phyloP scores from a whole-genome alignment of 164 flowering plant genomes.

The Nymphaea colorata region DNA sequence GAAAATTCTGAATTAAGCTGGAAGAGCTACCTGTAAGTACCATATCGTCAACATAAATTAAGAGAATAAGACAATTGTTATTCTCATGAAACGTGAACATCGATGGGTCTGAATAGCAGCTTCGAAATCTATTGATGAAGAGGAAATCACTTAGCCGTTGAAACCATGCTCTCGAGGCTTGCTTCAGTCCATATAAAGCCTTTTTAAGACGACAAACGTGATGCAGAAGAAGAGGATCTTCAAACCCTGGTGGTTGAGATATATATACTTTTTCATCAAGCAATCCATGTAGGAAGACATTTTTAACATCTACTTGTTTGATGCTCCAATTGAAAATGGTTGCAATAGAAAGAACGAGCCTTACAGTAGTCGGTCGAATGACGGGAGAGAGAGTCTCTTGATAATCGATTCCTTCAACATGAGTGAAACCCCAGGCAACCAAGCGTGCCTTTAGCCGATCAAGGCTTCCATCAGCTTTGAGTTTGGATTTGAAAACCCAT shows the following conservation, averaged over 20 bases:
- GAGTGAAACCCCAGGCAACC: background rate
- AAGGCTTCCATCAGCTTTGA: background rate
- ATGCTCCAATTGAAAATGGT: background rate
- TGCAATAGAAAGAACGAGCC: background rate
- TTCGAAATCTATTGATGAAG: too few species aligned
- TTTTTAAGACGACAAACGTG: background rate
- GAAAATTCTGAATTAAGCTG: background rate
- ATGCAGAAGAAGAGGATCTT: background rate
- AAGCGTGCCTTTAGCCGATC: background rate
- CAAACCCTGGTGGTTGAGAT: background rate
- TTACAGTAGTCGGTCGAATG: background rate
- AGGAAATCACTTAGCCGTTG: background rate
- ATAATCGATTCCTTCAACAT: background rate
- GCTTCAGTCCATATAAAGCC: constrained; percentile 1
- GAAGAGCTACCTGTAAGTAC: background rate
- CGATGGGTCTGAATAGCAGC: background rate
- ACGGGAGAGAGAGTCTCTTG: background rate
- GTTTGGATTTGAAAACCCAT: constrained; percentile 1
- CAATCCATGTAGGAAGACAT: background rate
- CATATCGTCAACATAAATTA: constrained; percentile 3
- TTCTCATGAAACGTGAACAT: background rate
- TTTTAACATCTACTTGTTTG: background rate
- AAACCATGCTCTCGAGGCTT: constrained; percentile 4
- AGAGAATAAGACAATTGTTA: background rate
- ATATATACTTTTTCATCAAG: background rate